Evolutionary conservation across 495 filamentous ascomycete genomes (phyloP).

Genomic region (Pyronema omphalodes): DNA sequence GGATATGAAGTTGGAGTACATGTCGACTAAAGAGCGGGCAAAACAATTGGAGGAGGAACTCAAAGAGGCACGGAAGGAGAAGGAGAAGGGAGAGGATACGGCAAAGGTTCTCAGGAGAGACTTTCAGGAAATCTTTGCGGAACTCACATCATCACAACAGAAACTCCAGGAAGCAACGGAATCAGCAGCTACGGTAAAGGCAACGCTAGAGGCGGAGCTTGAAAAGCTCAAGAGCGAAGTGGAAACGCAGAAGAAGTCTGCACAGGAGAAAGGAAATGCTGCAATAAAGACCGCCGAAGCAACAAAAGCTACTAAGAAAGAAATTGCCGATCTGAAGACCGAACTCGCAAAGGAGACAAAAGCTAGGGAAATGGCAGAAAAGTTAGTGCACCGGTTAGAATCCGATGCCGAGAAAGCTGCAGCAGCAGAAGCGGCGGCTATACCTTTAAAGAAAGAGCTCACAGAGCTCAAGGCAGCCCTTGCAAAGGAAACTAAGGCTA

Average conservation of each 20-base stretch:
- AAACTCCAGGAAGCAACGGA: conserved; percentile 40
- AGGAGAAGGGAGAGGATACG: neutral
- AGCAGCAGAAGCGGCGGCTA: conserved; percentile 24
- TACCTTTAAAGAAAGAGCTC: conserved; percentile 47
- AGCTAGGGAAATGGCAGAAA: conserved; percentile 9
- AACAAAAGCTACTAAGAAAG: neutral
- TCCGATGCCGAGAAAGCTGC: conserved; percentile 25
- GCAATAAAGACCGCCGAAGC: neutral
- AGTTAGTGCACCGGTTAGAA: conserved; percentile 14
- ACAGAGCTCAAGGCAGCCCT: conserved; percentile 61
- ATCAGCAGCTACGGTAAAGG: conserved; percentile 53
- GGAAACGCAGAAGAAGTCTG: conserved; percentile 16
- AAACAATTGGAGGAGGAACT: neutral
- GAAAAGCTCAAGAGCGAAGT: conserved; percentile 31
- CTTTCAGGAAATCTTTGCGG: conserved; percentile 1
- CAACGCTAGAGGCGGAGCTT: conserved; percentile 37
- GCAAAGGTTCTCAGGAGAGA: neutral
- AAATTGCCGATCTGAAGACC: conserved; percentile 6
- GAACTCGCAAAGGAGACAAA: conserved; percentile 15
- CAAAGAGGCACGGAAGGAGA: neutral
- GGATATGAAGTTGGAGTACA: neutral
- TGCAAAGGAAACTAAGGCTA: conserved; percentile 73
- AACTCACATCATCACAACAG: conserved; percentile 20
- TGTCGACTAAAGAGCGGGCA: conserved; percentile 1
- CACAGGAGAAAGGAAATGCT: neutral